These are phyloP conservation scores for Dichotomocladium elegans DNA, from an alignment of 371 early-diverging fungal species.

Conservation along the genomic window DNA sequence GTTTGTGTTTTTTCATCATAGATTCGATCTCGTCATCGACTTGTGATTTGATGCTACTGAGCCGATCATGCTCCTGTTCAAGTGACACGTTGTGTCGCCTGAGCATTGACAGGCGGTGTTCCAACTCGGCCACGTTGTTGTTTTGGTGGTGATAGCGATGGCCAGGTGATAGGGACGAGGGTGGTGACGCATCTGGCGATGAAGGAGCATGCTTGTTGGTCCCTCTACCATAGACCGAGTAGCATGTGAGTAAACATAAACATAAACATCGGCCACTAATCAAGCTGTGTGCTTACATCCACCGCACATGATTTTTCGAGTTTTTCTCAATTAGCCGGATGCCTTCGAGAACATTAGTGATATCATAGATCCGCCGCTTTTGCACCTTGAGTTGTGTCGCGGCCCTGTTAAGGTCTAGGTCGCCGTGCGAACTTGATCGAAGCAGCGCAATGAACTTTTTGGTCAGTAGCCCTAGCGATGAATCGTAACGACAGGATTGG, in stretches of 20 bases:
- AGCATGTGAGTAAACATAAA: not conserved
- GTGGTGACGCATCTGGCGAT: constrained; percentile 3
- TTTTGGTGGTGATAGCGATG: not conserved
- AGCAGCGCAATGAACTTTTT: constrained; percentile 71
- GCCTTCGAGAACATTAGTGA: constrained; percentile 85
- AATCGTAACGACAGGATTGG: constrained; percentile 38
- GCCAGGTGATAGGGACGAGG: constrained; percentile 9
- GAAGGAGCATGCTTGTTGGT: not conserved
- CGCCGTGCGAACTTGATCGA: constrained; percentile 58
- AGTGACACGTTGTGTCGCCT: constrained; percentile 23
- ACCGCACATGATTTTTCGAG: constrained; percentile 76
- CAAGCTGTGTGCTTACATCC: constrained; percentile 53
- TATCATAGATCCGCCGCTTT: constrained; percentile 86
- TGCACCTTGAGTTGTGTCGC: constrained; percentile 69
- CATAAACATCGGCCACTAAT: not conserved
- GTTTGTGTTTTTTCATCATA: constrained; percentile 19
- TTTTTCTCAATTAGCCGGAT: constrained; percentile 75
- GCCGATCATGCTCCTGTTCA: constrained; percentile 24
- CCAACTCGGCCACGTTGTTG: constrained; percentile 13
- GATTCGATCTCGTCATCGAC: constrained; percentile 30
- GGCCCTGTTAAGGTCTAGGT: constrained; percentile 71
- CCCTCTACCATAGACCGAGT: not conserved
- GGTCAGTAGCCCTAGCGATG: constrained; percentile 72
- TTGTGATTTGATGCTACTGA: constrained; percentile 20
- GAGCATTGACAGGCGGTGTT: constrained; percentile 21